These are phyloP conservation scores for Fraxinus sp. DNA, from an alignment of 305 asterid genomes.

Conservation along the genomic window DNA sequence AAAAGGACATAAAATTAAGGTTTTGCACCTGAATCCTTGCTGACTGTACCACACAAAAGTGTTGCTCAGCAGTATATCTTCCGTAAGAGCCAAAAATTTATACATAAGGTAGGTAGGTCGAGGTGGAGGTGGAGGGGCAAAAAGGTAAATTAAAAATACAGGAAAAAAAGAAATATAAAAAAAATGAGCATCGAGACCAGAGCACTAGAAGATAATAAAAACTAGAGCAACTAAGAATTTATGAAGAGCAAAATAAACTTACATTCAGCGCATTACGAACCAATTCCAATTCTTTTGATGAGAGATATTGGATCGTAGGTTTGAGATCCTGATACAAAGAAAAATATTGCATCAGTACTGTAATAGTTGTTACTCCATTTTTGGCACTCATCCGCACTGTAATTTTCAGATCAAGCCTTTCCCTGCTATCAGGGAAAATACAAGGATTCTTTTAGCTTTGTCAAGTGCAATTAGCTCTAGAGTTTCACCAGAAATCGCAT, in stretches of 20 bases:
- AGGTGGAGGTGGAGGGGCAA: background rate
- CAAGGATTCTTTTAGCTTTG: background rate
- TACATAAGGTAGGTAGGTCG: background rate
- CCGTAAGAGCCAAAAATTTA: background rate
- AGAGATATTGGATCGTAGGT: slow-evolving; percentile 75
- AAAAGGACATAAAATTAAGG: background rate
- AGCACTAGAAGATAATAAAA: background rate
- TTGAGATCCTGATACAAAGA: slow-evolving; percentile 64
- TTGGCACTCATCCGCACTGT: background rate
- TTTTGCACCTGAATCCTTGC: background rate
- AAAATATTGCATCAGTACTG: slow-evolving; percentile 11
- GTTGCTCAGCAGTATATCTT: background rate
- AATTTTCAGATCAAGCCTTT: background rate
- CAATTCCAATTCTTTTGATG: slow-evolving; percentile 66
- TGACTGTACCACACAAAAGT: background rate
- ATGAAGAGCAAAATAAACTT: slow-evolving; percentile 35
- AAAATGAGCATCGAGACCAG: background rate
- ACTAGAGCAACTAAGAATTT: background rate
- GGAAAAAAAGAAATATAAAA: background rate
- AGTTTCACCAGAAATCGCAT: background rate
- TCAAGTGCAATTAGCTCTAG: background rate
- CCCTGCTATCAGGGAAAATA: background rate
- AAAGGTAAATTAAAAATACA: background rate
- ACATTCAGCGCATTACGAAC: slow-evolving; percentile 71
- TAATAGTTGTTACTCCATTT: background rate